These are phyloP conservation scores for Plicaturopsis crispa DNA, from an alignment of 768 basidiomycete genomes.

Conservation along the genomic window DNA sequence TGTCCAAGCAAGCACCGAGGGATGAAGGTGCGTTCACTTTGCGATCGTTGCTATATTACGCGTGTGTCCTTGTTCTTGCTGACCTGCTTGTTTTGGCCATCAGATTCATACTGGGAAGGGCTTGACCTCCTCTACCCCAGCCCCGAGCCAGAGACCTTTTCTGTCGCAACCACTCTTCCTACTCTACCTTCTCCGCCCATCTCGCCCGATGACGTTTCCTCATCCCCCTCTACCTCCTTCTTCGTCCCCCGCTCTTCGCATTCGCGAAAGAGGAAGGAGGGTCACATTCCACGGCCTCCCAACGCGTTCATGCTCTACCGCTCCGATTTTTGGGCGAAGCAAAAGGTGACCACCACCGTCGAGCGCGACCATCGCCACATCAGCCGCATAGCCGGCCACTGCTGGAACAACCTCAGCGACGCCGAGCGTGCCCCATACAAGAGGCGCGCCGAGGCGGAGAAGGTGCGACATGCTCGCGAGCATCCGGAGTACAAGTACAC, in stretches of 20 bases:
- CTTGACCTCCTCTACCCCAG: constrained; percentile 14
- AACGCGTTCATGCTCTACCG: constrained; percentile 87
- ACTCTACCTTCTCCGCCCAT: constrained; percentile 13
- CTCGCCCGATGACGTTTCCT: constrained; percentile 8
- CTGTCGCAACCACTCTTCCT: constrained; percentile 6
- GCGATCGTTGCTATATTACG: too few species aligned
- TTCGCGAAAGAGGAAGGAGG: constrained; percentile 28
- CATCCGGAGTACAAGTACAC: constrained; percentile 61
- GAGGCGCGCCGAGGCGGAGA: constrained; percentile 36
- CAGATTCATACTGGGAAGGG: too few species aligned
- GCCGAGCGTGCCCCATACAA: constrained; percentile 41
- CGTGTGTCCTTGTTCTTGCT: too few species aligned
- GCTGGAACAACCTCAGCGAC: constrained; percentile 52
- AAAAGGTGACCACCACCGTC: constrained; percentile 37
- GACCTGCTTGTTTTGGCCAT: too few species aligned
- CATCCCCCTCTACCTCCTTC: constrained; percentile 11
- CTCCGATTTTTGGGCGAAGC: constrained; percentile 52
- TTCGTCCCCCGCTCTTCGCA: constrained; percentile 29
- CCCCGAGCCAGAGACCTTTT: constrained; percentile 7
- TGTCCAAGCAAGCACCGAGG: constrained; percentile 31
- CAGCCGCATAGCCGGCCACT: constrained; percentile 58
- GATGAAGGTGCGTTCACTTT: too few species aligned
- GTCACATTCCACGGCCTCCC: constrained; percentile 67
- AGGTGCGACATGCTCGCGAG: constrained; percentile 36
- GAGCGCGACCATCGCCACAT: constrained; percentile 71